These are phyloP conservation scores for Schoenoplectus triqueter DNA, from an alignment of 202 grass and related monocot genomes.

Conservation along the genomic window DNA sequence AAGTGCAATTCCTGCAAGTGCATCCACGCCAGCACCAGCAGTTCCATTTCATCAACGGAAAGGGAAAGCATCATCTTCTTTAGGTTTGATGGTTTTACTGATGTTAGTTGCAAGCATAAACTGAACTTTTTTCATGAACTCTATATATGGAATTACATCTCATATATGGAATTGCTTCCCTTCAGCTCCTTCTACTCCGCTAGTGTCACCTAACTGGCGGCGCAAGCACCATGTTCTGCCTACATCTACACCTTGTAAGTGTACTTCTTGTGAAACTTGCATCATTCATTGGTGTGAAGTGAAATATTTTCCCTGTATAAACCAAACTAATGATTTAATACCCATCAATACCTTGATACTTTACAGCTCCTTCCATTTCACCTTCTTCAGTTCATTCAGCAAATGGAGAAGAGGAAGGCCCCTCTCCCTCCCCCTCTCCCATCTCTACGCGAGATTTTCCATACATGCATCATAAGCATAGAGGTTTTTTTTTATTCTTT, in stretches of 20 bases:
- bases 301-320: conserved; percentile 17
- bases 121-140: conserved; percentile 35
- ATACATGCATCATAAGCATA: conserved; percentile 42
- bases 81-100: conserved; percentile 53
- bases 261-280: conserved; percentile 27
- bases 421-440: conserved; percentile 30
- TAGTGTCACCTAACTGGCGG: conserved; percentile 37
- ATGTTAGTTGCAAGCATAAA: conserved; percentile 7
- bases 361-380: conserved; percentile 42
- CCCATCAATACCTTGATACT: conserved; percentile 23
- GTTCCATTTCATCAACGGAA: conserved; percentile 47
- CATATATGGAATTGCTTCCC: conserved; percentile 28
- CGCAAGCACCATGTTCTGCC: conserved; percentile 39
- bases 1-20: conserved; percentile 35
- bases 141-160: conserved; percentile 31
- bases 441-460: conserved; percentile 23
- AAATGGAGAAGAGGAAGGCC: conserved; percentile 31
- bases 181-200: conserved; percentile 49
- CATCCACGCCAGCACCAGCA: conserved; percentile 59
- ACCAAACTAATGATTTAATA: conserved; percentile 14
- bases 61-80: conserved; percentile 48
- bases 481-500: conserved; percentile 36
- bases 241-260: conserved; percentile 34
- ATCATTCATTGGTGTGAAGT: background rate
- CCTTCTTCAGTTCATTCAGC: conserved; percentile 41